Percentiles rank a stretch among this genome's conserved stretches.
These are phyloP conservation scores for Nadsonia commutata DNA, from an alignment of 1,139 yeast genomes.

Conservation along the genomic window DNA sequence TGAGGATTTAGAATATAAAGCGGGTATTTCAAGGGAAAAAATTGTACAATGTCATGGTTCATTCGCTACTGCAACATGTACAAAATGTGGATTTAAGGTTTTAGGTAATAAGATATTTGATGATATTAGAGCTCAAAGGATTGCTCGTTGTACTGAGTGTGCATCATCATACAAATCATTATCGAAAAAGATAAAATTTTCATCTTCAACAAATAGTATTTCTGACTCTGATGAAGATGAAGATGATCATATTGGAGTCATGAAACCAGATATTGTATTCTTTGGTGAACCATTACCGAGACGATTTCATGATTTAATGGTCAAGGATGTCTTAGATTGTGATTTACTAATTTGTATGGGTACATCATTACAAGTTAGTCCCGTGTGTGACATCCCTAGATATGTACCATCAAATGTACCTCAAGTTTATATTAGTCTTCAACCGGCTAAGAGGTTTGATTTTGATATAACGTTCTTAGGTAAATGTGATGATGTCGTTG, in stretches of 20 bases:
- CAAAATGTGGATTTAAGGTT: slow-evolving; percentile 56
- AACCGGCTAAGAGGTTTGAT: slow-evolving; percentile 61
- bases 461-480: slow-evolving; percentile 77
- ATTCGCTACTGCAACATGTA: slow-evolving; percentile 81
- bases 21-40: slow-evolving; percentile 57
- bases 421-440: slow-evolving; percentile 69
- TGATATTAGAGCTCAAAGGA: slow-evolving; percentile 41
- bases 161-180: slow-evolving; percentile 7
- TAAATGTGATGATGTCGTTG: slow-evolving; percentile 75
- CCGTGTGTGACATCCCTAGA: slow-evolving; percentile 87
- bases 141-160: slow-evolving; percentile 68
- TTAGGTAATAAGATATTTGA: slow-evolving; percentile 55
- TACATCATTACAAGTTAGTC: slow-evolving; percentile 88
- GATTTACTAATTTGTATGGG: slow-evolving; percentile 82
- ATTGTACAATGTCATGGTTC: slow-evolving; percentile 94
- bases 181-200: slow-evolving; percentile 7
- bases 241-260: slow-evolving; percentile 44
- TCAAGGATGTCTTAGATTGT: slow-evolving; percentile 40
- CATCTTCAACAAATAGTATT: slow-evolving; percentile 9
- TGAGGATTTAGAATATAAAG: slow-evolving; percentile 77
- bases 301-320: slow-evolving; percentile 50
- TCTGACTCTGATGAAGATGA: slow-evolving; percentile 14
- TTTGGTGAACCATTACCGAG: slow-evolving; percentile 81
- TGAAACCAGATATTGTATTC: slow-evolving; percentile 92
- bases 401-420: slow-evolving; percentile 58